Conservation (phyloP, 306 rosid genomes). For the Geum urbanum region DNA sequence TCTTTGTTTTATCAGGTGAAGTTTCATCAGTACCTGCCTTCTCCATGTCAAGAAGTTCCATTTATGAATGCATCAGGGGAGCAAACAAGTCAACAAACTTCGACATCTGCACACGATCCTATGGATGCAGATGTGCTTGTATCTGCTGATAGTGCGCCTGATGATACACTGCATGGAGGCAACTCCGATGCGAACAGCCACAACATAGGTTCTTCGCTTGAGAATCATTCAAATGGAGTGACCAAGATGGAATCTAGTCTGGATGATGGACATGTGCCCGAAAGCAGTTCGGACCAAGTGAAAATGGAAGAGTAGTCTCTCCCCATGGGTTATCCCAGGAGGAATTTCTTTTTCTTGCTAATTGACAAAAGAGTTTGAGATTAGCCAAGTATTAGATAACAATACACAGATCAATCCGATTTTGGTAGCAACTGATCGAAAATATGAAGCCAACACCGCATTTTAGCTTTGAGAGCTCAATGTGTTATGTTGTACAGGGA, state of each 20-base stretch:
- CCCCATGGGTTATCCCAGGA: not conserved
- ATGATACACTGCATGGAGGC: slow-evolving; percentile 2
- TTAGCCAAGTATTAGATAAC: too few species aligned
- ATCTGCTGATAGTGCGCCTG: slow-evolving; percentile 4
- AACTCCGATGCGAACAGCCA: slow-evolving; percentile 14
- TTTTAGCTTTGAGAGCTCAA: too few species aligned
- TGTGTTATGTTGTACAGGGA: too few species aligned
- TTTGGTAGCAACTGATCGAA: too few species aligned
- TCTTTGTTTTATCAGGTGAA: slow-evolving; percentile 19
- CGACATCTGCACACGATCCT: not conserved
- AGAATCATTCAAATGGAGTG: slow-evolving; percentile 17
- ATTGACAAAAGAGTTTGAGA: too few species aligned
- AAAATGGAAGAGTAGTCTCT: slow-evolving; percentile 24
- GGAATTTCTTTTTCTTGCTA: not conserved
- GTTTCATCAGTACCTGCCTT: slow-evolving; percentile 16
- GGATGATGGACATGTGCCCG: slow-evolving; percentile 17
- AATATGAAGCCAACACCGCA: too few species aligned
- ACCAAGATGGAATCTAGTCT: slow-evolving; percentile 2
- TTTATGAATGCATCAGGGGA: not conserved
- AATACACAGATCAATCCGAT: too few species aligned
- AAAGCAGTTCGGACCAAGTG: slow-evolving; percentile 16
- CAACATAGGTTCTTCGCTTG: slow-evolving; percentile 1
- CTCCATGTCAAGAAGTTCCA: not conserved
- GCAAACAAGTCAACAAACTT: slow-evolving; percentile 10
- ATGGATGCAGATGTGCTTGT: slow-evolving; percentile 14